Evolutionary conservation across 768 basidiomycete genomes (phyloP).

Genomic region (Amanita polypyramis): DNA sequence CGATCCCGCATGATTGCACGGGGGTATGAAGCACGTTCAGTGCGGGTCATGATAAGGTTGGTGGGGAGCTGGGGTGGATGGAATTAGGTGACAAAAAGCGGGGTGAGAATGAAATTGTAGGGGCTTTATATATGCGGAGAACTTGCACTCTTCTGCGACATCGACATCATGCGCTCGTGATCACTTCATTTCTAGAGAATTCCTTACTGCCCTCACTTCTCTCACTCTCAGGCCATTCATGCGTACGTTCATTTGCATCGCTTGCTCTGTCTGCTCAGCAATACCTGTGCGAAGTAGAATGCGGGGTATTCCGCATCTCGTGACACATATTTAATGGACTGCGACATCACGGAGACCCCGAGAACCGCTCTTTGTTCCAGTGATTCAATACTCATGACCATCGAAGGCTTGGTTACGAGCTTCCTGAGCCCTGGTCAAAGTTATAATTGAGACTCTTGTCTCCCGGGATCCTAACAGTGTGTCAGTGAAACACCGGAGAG

Average conservation of each 20-base stretch:
- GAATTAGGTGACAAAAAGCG: background rate
- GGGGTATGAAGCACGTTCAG: conserved; percentile 60
- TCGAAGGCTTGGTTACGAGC: conserved; percentile 5
- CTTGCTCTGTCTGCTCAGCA: background rate
- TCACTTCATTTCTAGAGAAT: background rate
- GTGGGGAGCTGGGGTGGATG: conserved; percentile 1
- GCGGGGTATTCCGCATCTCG: background rate
- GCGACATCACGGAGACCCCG: background rate
- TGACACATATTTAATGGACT: background rate
- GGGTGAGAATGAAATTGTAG: conserved; percentile 3
- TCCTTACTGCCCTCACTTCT: background rate
- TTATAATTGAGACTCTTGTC: conserved; percentile 1
- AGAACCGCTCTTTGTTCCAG: background rate
- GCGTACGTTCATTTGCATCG: background rate
- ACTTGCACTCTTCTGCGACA: background rate
- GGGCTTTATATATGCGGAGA: conserved; percentile 3
- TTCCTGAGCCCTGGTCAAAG: conserved; percentile 6
- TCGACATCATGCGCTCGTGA: conserved; percentile 7
- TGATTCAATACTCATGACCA: background rate
- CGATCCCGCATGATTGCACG: conserved; percentile 69
- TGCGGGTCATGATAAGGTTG: conserved; percentile 56
- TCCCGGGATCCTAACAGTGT: background rate
- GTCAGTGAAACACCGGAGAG: background rate
- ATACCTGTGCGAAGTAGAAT: conserved; percentile 1
- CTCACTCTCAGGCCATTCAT: background rate